Evolutionary conservation across 441 rosid species (phyloP), one percentile per base, ranked within the genome.

Genomic region (Sinapis alba): DNA sequence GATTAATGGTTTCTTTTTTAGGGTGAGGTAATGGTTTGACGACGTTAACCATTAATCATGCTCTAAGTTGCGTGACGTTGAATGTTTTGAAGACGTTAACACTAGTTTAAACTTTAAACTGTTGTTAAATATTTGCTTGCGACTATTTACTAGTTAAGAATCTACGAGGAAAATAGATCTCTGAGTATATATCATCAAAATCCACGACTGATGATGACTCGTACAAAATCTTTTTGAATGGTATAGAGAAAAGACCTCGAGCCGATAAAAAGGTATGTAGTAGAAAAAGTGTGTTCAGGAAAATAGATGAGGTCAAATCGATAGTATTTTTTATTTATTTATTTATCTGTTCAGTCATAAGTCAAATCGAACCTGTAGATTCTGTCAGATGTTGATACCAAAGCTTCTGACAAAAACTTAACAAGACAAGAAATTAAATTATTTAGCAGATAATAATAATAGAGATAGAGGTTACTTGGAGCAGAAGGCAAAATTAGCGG

Each of bases 281-380:
- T 50, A 16, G 12, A 7, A 47, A 47, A 47, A 47, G 54, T 47
- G 54, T 47, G 54, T 16, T 7, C 54, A 47, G 10, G 5, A 43
- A 7, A 43, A 6, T 6, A 28, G 24, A 62, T 15, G 7, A 34
- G n/a, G 69, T 72, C 63, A 53, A 38, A 64, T 38, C 57, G 7
- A 7, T 0, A 19, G 13, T 47, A 4, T 3, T 21, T 20, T 13
- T n/a, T 4, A 4, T 23, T 9, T 2, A 45, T 15, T 2, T 8
- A 36, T 16, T 21, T 38, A 16, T 15, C 21, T 1, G 54, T 21
- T n/a, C 11, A 58, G 62, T 30, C 41, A 45, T 12, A 59, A 32
- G 61, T 74, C 78, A 67, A 47, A 59, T 74, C 67, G 21, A 74
- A 59, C 32, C 67, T 6, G 41, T 15, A 66, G 50, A 57, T 41